Evolutionary conservation across 352 stramenopile species (phyloP).

Genomic region (Globisporangium parvum): DNA sequence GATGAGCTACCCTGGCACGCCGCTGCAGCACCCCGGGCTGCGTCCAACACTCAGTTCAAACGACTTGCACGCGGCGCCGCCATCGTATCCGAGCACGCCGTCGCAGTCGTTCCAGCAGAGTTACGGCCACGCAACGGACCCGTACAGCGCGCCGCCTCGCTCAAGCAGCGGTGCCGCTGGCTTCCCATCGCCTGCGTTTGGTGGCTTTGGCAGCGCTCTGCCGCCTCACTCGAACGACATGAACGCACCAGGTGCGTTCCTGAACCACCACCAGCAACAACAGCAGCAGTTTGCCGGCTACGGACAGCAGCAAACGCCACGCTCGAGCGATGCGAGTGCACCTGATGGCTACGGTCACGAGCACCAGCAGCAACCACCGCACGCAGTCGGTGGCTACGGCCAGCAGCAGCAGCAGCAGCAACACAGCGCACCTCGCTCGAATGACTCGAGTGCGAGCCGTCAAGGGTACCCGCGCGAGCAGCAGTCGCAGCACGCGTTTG

Average conservation of each 20-base stretch:
- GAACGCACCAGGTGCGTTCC: constrained; percentile 16
- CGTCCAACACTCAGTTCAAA: constrained; percentile 12
- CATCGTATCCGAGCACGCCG: constrained; percentile 22
- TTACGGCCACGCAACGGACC: constrained; percentile 7
- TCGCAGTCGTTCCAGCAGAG: constrained; percentile 16
- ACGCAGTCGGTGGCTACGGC: constrained; percentile 3
- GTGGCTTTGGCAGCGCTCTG: constrained; percentile 1
- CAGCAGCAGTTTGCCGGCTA: neutral
- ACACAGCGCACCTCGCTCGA: constrained; percentile 9
- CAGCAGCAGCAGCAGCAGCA: constrained; percentile 1
- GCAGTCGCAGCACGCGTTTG: neutral
- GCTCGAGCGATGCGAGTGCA: constrained; percentile 4
- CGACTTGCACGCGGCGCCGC: constrained; percentile 8
- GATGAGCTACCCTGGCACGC: constrained; percentile 5
- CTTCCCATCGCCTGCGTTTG: constrained; percentile 6
- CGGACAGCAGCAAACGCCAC: constrained; percentile 7
- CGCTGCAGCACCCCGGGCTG: constrained; percentile 1
- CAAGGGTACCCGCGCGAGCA: neutral
- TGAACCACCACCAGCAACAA: constrained; percentile 9
- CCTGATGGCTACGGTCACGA: constrained; percentile 1
- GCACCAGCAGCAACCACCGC: constrained; percentile 2
- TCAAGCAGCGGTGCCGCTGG: constrained; percentile 4
- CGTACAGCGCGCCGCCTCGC: constrained; percentile 6
- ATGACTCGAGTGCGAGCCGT: constrained; percentile 12
- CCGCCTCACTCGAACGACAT: constrained; percentile 17